Percentiles rank a stretch among this genome's conserved stretches.
phyloP scores from a whole-genome alignment of 164 flowering plant species.

The Tetracentron sinense region DNA sequence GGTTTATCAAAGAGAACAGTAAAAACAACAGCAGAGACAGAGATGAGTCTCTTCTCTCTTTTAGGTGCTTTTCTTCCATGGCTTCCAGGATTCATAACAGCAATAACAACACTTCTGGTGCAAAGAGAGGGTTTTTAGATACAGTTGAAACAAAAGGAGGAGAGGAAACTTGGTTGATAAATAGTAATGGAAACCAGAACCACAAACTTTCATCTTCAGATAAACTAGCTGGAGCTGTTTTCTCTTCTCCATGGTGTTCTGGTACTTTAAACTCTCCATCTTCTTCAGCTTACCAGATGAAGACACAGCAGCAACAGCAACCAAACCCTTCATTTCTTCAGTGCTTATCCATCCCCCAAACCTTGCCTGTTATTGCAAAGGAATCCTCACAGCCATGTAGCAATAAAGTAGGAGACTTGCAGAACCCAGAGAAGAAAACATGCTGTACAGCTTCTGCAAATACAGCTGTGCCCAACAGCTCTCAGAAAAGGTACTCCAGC shows the following conservation, averaged over 20 bases:
- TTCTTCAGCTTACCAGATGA: slow-evolving; percentile 17
- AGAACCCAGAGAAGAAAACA: slow-evolving; percentile 46
- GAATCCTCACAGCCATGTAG: slow-evolving; percentile 53
- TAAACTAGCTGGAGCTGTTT: slow-evolving; percentile 5
- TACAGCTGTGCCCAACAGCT: slow-evolving; percentile 55
- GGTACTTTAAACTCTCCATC: slow-evolving; percentile 17
- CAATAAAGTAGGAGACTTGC: slow-evolving; percentile 42
- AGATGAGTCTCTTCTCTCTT: slow-evolving; percentile 35
- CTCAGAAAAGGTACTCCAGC: slow-evolving; percentile 74
- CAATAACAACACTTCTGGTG: slow-evolving; percentile 10
- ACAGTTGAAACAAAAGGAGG: slow-evolving; percentile 9
- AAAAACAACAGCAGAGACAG: slow-evolving; percentile 14
- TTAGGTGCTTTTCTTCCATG: slow-evolving; percentile 32
- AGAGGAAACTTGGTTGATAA: slow-evolving; percentile 5
- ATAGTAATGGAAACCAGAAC: slow-evolving; percentile 19
- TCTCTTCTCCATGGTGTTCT: slow-evolving; percentile 18
- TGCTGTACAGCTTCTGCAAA: slow-evolving; percentile 45
- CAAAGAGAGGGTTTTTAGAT: slow-evolving; percentile 20
- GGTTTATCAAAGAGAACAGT: slow-evolving; percentile 16
- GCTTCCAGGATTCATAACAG: slow-evolving; percentile 2
- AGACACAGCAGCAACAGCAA: slow-evolving; percentile 28
- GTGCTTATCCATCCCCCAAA: slow-evolving; percentile 21
- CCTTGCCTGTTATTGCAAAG: slow-evolving; percentile 32
- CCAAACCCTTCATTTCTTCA: slow-evolving; percentile 30
- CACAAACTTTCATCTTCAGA: slow-evolving; percentile 20